Evolutionary conservation across 208 protist species (phyloP), one percentile per base, ranked within the genome.

Genomic region (Porcisia hertigi): DNA sequence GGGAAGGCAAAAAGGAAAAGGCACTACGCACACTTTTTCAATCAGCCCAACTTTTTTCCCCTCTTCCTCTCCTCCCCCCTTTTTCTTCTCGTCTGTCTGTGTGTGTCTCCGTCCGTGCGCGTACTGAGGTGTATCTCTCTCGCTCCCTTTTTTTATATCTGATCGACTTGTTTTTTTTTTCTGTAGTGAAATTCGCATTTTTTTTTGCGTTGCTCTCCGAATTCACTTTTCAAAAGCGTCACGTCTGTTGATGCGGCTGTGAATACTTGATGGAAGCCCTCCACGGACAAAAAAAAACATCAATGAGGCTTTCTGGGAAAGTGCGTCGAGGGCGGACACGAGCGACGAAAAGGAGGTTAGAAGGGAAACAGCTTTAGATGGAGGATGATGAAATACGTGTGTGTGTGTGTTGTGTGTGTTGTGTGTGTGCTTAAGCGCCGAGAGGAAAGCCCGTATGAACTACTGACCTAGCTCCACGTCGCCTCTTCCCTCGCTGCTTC

Each of bases 61-160:
- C n/a, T 52, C 5, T 43, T n/a, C 34, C n/a, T 64, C 34, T 23
- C 25, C 34, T 43, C 54, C 18, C 54, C 54, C 52, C 52, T 8
- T 65, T n/a, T 43, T 79, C 45, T 66, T 79, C 69, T 74, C 55
- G 8, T 79, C 34, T 55, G 11, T 52, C 41, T 67, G 3, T 18
- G 11, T 67, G 34, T 49, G 63, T 36, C 7, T 67, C 43, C 45
- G 41, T 2, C 45, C 11, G 5, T 55, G 45, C 69, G 47, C 14
- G 18, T 36, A 25, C 67, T 34, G 30, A 18, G 30, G 30, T 30
- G 30, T 30, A 30, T n/a, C 11, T 53, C 59, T 30, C 23, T 41
- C 20, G n/a, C 18, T n/a, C 7, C 69, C 65, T 25, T 34, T 73
- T 49, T 36, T 69, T 34, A 65, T 65, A 18, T 81, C 60, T 30